Percentiles rank a stretch among this genome's conserved stretches.
Conservation (phyloP, 768 basidiomycete genomes). For the Tulasnella sp. region DNA sequence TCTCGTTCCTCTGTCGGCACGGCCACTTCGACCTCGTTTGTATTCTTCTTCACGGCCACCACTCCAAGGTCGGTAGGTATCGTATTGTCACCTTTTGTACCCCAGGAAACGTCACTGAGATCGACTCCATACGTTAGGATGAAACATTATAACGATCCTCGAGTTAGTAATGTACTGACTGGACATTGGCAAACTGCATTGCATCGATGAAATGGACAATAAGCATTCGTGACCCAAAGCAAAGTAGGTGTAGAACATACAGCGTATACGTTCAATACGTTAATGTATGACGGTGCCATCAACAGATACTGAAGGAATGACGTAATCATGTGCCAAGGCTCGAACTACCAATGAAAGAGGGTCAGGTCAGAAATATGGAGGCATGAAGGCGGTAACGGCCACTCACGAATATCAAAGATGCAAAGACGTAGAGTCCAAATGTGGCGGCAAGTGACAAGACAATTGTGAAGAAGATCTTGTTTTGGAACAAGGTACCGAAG, state of each 20-base stretch:
- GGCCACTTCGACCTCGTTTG: conserved; percentile 76
- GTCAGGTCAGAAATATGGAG: not conserved
- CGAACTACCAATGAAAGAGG: conserved; percentile 46
- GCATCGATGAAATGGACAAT: conserved; percentile 9
- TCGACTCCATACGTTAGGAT: not conserved
- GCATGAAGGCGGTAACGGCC: not conserved
- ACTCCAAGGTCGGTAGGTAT: conserved; percentile 76
- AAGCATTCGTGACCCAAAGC: not conserved
- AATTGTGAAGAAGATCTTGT: conserved; percentile 75
- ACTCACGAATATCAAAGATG: conserved; percentile 78
- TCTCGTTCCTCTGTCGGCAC: conserved; percentile 84
- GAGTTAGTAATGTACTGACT: conserved; percentile 30
- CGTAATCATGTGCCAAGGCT: conserved; percentile 98
- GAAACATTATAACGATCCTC: not conserved
- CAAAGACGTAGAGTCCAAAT: conserved; percentile 74
- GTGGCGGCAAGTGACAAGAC: conserved; percentile 80
- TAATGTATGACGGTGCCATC: conserved; percentile 89
- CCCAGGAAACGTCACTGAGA: conserved; percentile 80
- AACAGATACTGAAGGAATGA: conserved; percentile 88
- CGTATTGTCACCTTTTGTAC: conserved; percentile 91
- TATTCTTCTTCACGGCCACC: conserved; percentile 43
- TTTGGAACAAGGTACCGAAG: conserved; percentile 57
- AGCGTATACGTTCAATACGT: conserved; percentile 85
- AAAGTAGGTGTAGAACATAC: conserved; percentile 30
- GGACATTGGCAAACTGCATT: conserved; percentile 71